Evolutionary conservation across 2,329 filamentous ascomycete genomes (phyloP), one percentile per base, ranked within the genome.

Genomic region (Exophiala phaeomuriformis): DNA sequence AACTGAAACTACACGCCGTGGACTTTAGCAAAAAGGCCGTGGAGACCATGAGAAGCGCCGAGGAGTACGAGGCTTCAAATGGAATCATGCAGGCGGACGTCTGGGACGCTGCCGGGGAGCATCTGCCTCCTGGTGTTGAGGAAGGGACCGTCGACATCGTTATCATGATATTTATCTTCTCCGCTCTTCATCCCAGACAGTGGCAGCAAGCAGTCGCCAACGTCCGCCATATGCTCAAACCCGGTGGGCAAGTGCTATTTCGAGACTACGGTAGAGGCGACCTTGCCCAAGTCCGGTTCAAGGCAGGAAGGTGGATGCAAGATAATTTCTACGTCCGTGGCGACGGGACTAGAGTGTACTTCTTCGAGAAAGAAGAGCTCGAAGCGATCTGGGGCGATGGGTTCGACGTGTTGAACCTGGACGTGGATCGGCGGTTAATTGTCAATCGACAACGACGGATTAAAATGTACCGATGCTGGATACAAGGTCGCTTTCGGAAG

Each of bases 391-490:
- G 91, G 91, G 76, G 77, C 28, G 79, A 78, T 33, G 71, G 68
- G 1, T 89, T 97, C 64, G 81, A 89, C 46, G 74, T 95, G 44
- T 73, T 86, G 52, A 81, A 93, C 44, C 78, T 97, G 35, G 93
- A 85, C 29, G 79, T 91, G 51, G 93, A 98, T 68, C 83, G 89
- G 61, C 83, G 93, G 55, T 78, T 98, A 75, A 78, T 98, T 51
- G 89, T 98, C 52, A 98, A 98, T 69, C 82, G 93, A 60, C 88
- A 90, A 51, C 81, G 85, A 65, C 86, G 90, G 71, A 76, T 95
- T 46, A 98, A 97, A 73, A 98, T 98, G 93, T 97, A 97, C 71
- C 83, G 93, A 57, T 97, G 91, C 75, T 98, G 93, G 90, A 68
- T 75, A 55, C 72, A 75, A 57, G 72, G 70, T 3, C 68, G 72